Conservation (phyloP, 208 protist species). For the Wallacemonas sp. region DNA sequence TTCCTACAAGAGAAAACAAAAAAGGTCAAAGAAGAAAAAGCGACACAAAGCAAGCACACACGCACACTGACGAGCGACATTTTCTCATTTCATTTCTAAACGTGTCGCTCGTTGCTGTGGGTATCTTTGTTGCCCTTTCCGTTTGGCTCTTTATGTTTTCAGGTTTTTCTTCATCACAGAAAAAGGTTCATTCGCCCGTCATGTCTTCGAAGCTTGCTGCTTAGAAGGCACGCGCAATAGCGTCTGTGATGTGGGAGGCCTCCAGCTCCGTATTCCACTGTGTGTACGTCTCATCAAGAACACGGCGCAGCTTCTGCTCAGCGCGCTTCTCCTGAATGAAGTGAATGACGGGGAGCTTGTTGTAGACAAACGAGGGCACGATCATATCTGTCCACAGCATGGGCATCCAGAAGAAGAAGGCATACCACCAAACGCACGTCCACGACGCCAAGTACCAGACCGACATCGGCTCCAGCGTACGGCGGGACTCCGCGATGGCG, state of each 20-base stretch:
- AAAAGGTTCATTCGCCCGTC: background rate
- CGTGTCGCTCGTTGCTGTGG: too few species aligned
- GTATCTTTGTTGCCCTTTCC: too few species aligned
- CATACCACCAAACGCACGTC: slow-evolving; percentile 84
- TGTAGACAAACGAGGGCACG: slow-evolving; percentile 82
- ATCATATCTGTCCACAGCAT: slow-evolving; percentile 87
- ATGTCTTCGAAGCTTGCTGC: slow-evolving; percentile 4
- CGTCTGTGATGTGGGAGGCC: slow-evolving; percentile 70
- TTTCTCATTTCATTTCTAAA: too few species aligned
- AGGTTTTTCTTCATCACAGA: background rate
- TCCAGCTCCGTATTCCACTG: slow-evolving; percentile 83
- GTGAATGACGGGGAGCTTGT: slow-evolving; percentile 88
- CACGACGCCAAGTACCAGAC: slow-evolving; percentile 87
- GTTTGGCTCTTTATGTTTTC: too few species aligned
- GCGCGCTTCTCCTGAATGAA: slow-evolving; percentile 86
- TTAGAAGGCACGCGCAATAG: slow-evolving; percentile 83
- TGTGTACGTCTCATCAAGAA: slow-evolving; percentile 85
- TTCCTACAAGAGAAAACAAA: slow-evolving; percentile 7
- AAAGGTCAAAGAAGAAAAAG: background rate
- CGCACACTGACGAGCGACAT: too few species aligned
- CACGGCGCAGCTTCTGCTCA: slow-evolving; percentile 84
- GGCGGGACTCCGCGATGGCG: slow-evolving; percentile 49
- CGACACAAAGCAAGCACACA: too few species aligned
- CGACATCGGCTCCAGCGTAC: slow-evolving; percentile 86
- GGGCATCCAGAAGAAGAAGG: slow-evolving; percentile 90